phyloP scores from a whole-genome alignment of 208 protist genomes.

The Acanthamoeba royreba region DNA sequence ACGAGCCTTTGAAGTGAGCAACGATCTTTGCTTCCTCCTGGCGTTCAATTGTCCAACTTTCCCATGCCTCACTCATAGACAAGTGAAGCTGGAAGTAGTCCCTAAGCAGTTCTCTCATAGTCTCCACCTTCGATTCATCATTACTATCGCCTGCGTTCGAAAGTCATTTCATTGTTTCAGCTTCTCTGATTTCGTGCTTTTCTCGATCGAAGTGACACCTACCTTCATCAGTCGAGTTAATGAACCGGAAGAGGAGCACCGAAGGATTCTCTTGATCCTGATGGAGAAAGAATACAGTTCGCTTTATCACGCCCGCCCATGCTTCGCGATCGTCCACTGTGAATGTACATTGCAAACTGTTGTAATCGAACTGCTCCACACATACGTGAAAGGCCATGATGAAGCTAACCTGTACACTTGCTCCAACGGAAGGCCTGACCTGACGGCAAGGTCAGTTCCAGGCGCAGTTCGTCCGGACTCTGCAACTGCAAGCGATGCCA shows the following conservation, averaged over 20 bases:
- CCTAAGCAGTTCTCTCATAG: not conserved
- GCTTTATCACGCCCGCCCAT: not conserved
- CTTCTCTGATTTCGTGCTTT: too few relatives aligned
- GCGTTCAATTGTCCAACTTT: not conserved
- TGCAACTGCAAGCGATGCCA: not conserved
- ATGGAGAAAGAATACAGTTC: not conserved
- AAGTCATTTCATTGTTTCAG: too few relatives aligned
- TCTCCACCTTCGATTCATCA: not conserved
- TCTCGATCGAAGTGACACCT: too few relatives aligned
- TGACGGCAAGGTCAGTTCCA: not conserved
- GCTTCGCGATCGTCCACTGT: not conserved
- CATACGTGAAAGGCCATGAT: not conserved
- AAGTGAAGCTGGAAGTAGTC: conserved; percentile 67
- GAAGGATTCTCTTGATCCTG: not conserved
- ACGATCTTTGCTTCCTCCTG: not conserved
- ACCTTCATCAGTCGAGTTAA: not conserved
- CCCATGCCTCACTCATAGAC: conserved; percentile 28
- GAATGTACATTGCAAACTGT: too few relatives aligned
- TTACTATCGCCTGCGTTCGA: not conserved
- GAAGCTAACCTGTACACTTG: not conserved
- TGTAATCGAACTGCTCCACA: not conserved
- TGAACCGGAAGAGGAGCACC: not conserved
- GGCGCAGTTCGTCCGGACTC: not conserved
- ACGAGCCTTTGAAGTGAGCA: conserved; percentile 2
- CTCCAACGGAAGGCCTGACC: conserved; percentile 25